These are phyloP conservation scores for Monosporascus sp. DNA, from an alignment of 2,329 filamentous ascomycete genomes.

Conservation along the genomic window DNA sequence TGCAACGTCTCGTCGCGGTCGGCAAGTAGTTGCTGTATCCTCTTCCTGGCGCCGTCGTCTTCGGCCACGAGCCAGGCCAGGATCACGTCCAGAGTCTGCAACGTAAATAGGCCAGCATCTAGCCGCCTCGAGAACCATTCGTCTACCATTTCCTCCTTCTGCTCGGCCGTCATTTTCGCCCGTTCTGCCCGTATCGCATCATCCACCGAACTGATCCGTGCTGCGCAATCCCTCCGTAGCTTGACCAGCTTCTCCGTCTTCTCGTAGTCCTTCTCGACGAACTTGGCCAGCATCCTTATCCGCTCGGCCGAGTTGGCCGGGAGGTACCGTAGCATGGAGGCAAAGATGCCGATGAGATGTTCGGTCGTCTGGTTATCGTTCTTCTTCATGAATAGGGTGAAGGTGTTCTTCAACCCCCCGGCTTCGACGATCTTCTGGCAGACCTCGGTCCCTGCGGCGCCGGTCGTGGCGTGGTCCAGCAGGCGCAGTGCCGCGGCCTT, in stretches of 20 bases:
- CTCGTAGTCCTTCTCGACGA: slow-evolving; percentile 89
- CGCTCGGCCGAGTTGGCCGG: slow-evolving; percentile 72
- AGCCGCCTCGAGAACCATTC: slow-evolving; percentile 72
- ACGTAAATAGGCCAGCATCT: slow-evolving; percentile 76
- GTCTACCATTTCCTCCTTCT: slow-evolving; percentile 55
- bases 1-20: slow-evolving; percentile 62
- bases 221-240: slow-evolving; percentile 65
- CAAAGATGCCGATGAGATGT: slow-evolving; percentile 80
- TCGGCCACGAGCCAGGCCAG: slow-evolving; percentile 90
- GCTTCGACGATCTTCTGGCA: slow-evolving; percentile 76
- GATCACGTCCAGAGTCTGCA: slow-evolving; percentile 79
- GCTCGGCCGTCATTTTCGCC: slow-evolving; percentile 47
- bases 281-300: slow-evolving; percentile 85
- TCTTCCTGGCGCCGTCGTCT: slow-evolving; percentile 67
- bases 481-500: slow-evolving; percentile 73
- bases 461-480: slow-evolving; percentile 68
- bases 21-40: slow-evolving; percentile 57
- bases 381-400: slow-evolving; percentile 84
- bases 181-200: slow-evolving; percentile 54
- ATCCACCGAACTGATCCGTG: slow-evolving; percentile 58
- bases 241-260: slow-evolving; percentile 71
- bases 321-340: slow-evolving; percentile 72
- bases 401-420: slow-evolving; percentile 77
- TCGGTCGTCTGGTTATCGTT: slow-evolving; percentile 64
- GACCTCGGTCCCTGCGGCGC: slow-evolving; percentile 46